phyloP scores from a whole-genome alignment of 805 yeast genomes.

The Novakomyces olei region DNA sequence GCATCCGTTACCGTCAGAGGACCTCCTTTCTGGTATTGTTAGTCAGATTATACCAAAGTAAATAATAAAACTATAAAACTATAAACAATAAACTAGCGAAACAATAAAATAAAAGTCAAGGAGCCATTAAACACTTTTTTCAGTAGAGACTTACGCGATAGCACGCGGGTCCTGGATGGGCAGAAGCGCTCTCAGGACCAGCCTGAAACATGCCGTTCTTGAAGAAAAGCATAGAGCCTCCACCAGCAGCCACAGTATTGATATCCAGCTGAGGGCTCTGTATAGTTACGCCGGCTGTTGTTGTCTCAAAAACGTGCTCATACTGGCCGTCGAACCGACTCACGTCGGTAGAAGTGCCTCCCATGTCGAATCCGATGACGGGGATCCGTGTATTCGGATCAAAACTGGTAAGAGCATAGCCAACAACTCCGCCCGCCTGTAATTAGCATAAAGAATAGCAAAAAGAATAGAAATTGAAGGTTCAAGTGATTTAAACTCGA shows the following conservation, averaged over 20 bases:
- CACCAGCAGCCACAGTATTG: slow-evolving; percentile 69
- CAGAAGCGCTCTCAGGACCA: slow-evolving; percentile 72
- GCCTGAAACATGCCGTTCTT: slow-evolving; percentile 53
- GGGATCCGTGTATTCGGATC: slow-evolving; percentile 33
- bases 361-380: slow-evolving; percentile 68
- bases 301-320: slow-evolving; percentile 63
- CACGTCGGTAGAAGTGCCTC: slow-evolving; percentile 76
- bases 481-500: too few species aligned
- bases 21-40: slow-evolving; percentile 52
- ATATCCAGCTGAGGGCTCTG: slow-evolving; percentile 70
- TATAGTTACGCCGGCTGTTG: slow-evolving; percentile 62
- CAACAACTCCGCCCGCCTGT: slow-evolving; percentile 98
- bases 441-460: too few species aligned
- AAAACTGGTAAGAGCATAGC: slow-evolving; percentile 67
- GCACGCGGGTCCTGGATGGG: slow-evolving; percentile 80
- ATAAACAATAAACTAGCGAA: too few species aligned
- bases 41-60: too few species aligned
- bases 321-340: slow-evolving; percentile 48
- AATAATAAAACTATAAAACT: too few species aligned
- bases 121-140: too few species aligned
- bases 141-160: slow-evolving; percentile 25
- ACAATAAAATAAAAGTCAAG: too few species aligned
- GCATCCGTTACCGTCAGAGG: slow-evolving; percentile 76
- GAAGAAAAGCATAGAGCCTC: slow-evolving; percentile 48
- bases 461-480: too few species aligned